A percentile compares a stretch with the other conserved stretches of the same genome.
phyloP scores from a whole-genome alignment of 805 yeast species.

The Candida stauntonica region DNA sequence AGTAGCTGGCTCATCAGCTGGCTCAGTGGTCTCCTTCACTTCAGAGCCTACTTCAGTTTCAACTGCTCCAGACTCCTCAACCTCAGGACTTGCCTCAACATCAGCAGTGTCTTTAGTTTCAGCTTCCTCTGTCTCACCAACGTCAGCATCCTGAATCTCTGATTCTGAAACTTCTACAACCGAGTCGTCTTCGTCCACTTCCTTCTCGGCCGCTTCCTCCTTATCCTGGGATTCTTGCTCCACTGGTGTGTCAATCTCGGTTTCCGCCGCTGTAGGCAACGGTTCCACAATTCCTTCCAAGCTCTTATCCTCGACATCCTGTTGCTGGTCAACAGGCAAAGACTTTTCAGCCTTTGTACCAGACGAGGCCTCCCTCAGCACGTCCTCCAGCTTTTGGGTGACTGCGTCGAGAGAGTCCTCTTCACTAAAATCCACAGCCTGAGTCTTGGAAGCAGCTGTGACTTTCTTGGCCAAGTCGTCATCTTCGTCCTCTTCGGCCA shows the following conservation, averaged over 20 bases:
- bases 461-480: conserved; percentile 6
- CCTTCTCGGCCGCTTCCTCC: not conserved
- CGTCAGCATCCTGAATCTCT: not conserved
- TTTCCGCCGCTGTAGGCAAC: conserved; percentile 1
- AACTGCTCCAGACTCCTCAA: not conserved
- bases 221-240: not conserved
- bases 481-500: conserved; percentile 13
- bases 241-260: conserved; percentile 3
- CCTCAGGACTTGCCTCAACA: conserved; percentile 1
- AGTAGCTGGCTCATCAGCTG: not conserved
- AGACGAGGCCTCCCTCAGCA: conserved; percentile 2
- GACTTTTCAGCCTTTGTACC: not conserved
- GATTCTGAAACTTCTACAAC: not conserved
- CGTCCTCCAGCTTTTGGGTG: conserved; percentile 5
- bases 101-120: not conserved
- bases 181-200: not conserved
- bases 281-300: conserved; percentile 4
- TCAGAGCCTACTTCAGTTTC: not conserved
- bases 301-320: not conserved
- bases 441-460: not conserved
- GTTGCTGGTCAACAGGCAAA: not conserved
- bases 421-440: conserved; percentile 3
- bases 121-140: not conserved
- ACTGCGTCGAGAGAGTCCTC: conserved; percentile 5
- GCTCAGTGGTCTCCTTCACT: not conserved